phyloP scores from a whole-genome alignment of 2,329 filamentous ascomycete genomes.

The Pseudogymnoascus sp. region DNA sequence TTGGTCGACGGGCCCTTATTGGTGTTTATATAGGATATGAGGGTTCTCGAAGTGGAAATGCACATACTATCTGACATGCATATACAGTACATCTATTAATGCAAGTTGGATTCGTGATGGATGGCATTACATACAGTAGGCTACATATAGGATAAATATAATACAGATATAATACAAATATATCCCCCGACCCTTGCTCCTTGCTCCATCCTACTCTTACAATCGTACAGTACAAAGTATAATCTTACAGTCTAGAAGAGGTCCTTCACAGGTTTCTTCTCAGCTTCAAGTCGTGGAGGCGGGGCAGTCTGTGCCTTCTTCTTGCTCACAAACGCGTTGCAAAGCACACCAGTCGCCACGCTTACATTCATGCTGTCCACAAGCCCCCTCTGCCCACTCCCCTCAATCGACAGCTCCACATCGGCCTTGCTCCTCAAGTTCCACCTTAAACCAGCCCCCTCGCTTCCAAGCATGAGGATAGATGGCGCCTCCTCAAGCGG shows the following conservation, averaged over 20 bases:
- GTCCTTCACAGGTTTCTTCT: not conserved
- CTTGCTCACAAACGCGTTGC: slow-evolving; percentile 53
- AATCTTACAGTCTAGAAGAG: not conserved
- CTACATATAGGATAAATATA: not conserved
- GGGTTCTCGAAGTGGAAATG: not conserved
- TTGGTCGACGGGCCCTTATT: not conserved
- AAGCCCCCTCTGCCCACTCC: slow-evolving; percentile 35
- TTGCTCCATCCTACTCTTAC: not conserved
- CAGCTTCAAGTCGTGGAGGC: not conserved
- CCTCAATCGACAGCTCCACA: slow-evolving; percentile 55
- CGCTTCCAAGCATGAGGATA: slow-evolving; percentile 74
- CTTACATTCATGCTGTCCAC: slow-evolving; percentile 93
- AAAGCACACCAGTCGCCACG: slow-evolving; percentile 72
- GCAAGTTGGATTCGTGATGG: not conserved
- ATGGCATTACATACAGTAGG: not conserved
- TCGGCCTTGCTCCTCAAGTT: slow-evolving; percentile 59
- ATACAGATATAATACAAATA: slow-evolving; percentile 1
- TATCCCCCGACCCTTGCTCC: not conserved
- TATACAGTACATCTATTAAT: not conserved
- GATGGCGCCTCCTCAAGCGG: slow-evolving; percentile 55
- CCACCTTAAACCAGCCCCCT: slow-evolving; percentile 63
- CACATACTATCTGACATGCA: not conserved
- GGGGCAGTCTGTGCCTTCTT: not conserved
- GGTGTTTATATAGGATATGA: slow-evolving; percentile 10
- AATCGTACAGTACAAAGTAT: not conserved